phyloP scores from a whole-genome alignment of 176 grass and related monocot species.

The Tillandsia leiboldiana region DNA sequence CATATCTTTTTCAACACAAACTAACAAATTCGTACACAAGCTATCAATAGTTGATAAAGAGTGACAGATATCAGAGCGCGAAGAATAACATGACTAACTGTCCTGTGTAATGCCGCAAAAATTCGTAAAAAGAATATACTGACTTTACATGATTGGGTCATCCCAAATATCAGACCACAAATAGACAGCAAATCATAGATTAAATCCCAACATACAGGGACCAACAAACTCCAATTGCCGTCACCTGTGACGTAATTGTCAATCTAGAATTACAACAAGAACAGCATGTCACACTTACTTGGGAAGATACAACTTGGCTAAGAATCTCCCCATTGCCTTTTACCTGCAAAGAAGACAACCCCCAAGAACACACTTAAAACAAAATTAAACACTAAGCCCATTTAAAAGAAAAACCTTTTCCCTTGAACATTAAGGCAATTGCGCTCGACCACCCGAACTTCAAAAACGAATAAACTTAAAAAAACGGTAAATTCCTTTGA shows the following conservation, averaged over 20 bases:
- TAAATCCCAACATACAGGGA: background rate
- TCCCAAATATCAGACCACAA: background rate
- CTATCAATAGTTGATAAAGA: no score
- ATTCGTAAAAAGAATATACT: no score
- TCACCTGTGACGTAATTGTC: background rate
- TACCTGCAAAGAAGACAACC: constrained; percentile 37
- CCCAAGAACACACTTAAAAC: background rate
- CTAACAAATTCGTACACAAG: no score
- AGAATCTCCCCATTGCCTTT: constrained; percentile 76
- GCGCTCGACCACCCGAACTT: no score
- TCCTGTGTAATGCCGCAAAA: no score
- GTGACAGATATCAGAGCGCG: no score
- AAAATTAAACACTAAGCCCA: background rate
- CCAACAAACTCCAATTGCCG: background rate
- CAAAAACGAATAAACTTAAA: no score
- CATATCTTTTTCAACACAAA: no score
- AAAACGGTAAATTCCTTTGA: no score
- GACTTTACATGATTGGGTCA: no score
- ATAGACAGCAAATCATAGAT: background rate
- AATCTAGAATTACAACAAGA: background rate
- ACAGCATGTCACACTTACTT: constrained; percentile 25
- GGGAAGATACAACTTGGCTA: constrained; percentile 82
- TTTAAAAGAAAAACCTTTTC: background rate
- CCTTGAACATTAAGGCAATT: background rate
- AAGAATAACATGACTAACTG: no score